These are phyloP conservation scores for Dipodascopsis uninucleata DNA, from an alignment of 805 yeast species.

Conservation along the genomic window DNA sequence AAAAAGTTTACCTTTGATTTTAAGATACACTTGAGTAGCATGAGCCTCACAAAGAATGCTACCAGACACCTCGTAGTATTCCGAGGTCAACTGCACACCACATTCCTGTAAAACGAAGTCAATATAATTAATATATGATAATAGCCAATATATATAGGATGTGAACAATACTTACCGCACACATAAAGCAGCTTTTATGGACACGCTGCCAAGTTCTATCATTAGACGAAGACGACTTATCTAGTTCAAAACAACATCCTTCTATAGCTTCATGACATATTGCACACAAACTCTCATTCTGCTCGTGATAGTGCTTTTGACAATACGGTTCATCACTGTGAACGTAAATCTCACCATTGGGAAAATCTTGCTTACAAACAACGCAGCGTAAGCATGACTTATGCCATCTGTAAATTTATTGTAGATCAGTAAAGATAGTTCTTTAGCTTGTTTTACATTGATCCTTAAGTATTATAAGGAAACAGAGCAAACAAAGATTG, in stretches of 20 bases:
- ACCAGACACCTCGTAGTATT: constrained; percentile 37
- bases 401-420: constrained; percentile 81
- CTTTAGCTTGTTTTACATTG: constrained; percentile 39
- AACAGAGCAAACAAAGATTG: background rate
- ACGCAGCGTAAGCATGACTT: constrained; percentile 76
- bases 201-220: constrained; percentile 64
- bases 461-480: background rate
- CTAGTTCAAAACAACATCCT: constrained; percentile 84
- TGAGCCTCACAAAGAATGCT: constrained; percentile 38
- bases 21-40: constrained; percentile 29
- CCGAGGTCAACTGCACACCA: constrained; percentile 31
- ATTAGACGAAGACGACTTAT: too few relatives aligned
- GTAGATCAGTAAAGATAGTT: constrained; percentile 77
- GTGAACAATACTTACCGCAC: too few relatives aligned
- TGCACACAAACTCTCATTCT: constrained; percentile 71
- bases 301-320: constrained; percentile 65
- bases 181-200: constrained; percentile 69
- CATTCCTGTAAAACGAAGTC: too few relatives aligned
- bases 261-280: constrained; percentile 75
- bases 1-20: constrained; percentile 8
- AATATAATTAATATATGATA: too few relatives aligned
- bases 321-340: constrained; percentile 79
- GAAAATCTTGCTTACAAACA: constrained; percentile 45
- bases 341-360: constrained; percentile 50
- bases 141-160: too few relatives aligned